These are phyloP conservation scores for Metarhizium anisopliae DNA, from an alignment of 2,329 filamentous ascomycete species.

Conservation along the genomic window DNA sequence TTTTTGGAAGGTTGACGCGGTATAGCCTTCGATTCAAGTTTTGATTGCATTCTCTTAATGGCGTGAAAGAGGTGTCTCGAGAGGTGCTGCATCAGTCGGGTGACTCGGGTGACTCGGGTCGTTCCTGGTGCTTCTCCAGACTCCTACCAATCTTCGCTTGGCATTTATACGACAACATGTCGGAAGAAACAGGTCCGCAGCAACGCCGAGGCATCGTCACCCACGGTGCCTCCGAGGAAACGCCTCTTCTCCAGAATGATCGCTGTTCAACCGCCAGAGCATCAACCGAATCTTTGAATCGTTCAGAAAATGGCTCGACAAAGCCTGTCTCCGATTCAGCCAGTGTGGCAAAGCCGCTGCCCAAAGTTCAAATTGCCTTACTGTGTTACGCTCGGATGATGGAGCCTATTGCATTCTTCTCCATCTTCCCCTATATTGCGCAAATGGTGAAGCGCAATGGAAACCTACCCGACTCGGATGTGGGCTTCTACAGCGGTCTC, in stretches of 20 bases:
- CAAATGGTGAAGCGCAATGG: constrained; percentile 66
- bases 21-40: too few species aligned
- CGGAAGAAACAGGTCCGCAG: neutral
- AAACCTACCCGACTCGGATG: constrained; percentile 49
- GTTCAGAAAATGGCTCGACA: neutral
- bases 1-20: neutral
- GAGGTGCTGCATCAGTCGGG: too few species aligned
- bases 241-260: neutral
- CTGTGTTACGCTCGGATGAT: constrained; percentile 66
- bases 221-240: neutral
- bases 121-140: too few species aligned
- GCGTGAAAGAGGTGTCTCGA: too few species aligned
- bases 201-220: neutral
- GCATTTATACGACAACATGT: neutral
- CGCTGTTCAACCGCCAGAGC: neutral
- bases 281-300: neutral
- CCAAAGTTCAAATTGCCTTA: constrained; percentile 57
- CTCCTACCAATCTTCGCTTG: neutral
- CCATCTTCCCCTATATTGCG: constrained; percentile 72
- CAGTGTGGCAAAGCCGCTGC: constrained; percentile 33
- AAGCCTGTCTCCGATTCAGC: neutral
- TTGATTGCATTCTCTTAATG: too few species aligned
- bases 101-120: too few species aligned
- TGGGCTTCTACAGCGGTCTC: constrained; percentile 71
- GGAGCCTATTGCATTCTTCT: constrained; percentile 77